phyloP scores from a whole-genome alignment of 2,329 filamentous ascomycete genomes.

The Geosmithia putterillii region DNA sequence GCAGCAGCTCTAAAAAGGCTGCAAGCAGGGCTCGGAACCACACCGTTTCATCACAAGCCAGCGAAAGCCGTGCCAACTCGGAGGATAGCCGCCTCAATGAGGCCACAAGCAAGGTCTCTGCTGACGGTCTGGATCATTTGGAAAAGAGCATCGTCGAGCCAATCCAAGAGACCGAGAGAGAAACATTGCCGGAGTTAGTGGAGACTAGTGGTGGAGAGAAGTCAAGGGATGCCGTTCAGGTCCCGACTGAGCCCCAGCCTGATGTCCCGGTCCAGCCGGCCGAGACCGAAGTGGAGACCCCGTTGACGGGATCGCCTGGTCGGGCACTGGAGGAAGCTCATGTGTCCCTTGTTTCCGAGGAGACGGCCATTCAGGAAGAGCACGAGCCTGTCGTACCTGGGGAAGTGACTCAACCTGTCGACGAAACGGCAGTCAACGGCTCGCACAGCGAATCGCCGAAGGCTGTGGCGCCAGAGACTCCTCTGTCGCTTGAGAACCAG shows the following conservation, averaged over 20 bases:
- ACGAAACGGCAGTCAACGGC: not conserved
- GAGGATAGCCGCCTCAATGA: not conserved
- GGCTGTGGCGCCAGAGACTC: not conserved
- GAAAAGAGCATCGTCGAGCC: not conserved
- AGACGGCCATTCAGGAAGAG: too few relatives aligned
- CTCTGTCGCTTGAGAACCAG: not conserved
- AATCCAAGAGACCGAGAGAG: too few relatives aligned
- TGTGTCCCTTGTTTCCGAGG: not conserved
- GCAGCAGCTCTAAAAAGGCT: constrained; percentile 9
- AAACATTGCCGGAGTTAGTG: too few relatives aligned
- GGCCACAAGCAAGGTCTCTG: too few relatives aligned
- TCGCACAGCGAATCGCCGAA: not conserved
- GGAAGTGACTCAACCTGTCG: not conserved
- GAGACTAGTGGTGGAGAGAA: not conserved
- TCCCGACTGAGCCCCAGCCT: not conserved
- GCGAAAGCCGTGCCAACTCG: not conserved
- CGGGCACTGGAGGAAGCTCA: not conserved
- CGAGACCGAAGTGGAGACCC: too few relatives aligned
- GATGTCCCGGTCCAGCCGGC: not conserved
- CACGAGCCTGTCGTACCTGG: not conserved
- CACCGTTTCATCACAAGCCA: not conserved
- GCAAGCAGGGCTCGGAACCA: not conserved
- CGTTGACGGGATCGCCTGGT: not conserved
- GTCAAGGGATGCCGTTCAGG: not conserved
- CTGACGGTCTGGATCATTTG: not conserved